Percentiles rank a stretch among this genome's conserved stretches.
Conservation (phyloP, 495 filamentous ascomycete genomes). For the Tuber brumale region DNA sequence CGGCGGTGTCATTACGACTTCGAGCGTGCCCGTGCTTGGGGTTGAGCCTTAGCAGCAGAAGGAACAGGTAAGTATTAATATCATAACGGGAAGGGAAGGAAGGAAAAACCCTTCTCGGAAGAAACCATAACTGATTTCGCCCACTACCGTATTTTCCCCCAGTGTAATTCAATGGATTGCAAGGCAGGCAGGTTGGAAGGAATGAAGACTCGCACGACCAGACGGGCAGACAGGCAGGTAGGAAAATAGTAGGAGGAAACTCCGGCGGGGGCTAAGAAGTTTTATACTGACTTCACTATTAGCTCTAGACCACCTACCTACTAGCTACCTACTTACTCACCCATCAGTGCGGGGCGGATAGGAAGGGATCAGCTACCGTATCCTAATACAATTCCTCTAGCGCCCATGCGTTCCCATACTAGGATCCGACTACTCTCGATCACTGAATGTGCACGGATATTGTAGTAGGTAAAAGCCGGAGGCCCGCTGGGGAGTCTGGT, state of each 20-base stretch:
- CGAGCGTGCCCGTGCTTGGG: not conserved
- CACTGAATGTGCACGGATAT: not conserved
- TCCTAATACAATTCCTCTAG: conserved; percentile 16
- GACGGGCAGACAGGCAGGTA: not conserved
- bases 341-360: not conserved
- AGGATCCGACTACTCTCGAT: not conserved
- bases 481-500: not conserved
- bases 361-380: not conserved
- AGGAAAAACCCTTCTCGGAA: not conserved
- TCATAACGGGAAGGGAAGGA: not conserved
- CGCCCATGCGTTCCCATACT: not conserved
- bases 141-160: not conserved
- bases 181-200: not conserved
- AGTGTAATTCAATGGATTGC: not conserved
- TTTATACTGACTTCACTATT: not conserved
- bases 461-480: not conserved
- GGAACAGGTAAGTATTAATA: not conserved
- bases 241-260: not conserved
- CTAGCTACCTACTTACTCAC: not conserved
- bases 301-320: not conserved
- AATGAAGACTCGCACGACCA: not conserved
- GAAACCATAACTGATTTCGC: not conserved
- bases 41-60: not conserved
- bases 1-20: not conserved
- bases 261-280: not conserved